Conservation (phyloP, 768 basidiomycete genomes). For the Boletus tomentosulus region DNA sequence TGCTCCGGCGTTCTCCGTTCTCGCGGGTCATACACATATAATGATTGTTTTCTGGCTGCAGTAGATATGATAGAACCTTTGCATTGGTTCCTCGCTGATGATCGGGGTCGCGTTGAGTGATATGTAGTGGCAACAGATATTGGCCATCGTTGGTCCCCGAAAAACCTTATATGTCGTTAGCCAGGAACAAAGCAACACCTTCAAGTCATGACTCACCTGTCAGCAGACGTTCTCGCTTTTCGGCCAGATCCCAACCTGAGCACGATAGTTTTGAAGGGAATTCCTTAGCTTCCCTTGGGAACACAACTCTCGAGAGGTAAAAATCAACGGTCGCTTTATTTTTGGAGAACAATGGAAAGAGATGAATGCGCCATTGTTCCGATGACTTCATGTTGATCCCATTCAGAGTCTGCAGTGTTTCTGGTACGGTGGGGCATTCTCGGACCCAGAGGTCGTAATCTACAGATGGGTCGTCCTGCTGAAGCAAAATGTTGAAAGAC, state of each 20-base stretch:
- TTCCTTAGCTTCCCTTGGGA: slow-evolving; percentile 24
- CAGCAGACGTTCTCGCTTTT: slow-evolving; percentile 9
- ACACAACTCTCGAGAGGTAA: slow-evolving; percentile 21
- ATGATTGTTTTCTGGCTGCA: slow-evolving; percentile 18
- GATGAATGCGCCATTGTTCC: slow-evolving; percentile 4
- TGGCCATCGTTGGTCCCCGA: slow-evolving; percentile 27
- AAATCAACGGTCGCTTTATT: slow-evolving; percentile 23
- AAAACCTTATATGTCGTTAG: slow-evolving; percentile 7
- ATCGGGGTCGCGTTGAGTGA: slow-evolving; percentile 16
- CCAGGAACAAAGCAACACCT: too few species aligned
- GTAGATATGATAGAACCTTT: slow-evolving; percentile 12
- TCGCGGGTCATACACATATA: slow-evolving; percentile 6
- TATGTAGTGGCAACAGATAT: slow-evolving; percentile 27
- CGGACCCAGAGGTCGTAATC: slow-evolving; percentile 21
- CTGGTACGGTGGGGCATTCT: slow-evolving; percentile 10
- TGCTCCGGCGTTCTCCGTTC: slow-evolving; percentile 9
- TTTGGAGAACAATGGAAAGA: slow-evolving; percentile 11
- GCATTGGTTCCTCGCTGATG: too few species aligned
- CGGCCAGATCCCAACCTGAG: slow-evolving; percentile 27
- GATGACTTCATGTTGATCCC: slow-evolving; percentile 24
- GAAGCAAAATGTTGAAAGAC: slow-evolving; percentile 14
- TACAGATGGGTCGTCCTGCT: slow-evolving; percentile 16
- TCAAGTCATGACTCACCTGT: slow-evolving; percentile 11
- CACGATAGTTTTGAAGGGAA: not conserved
- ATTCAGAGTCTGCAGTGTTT: slow-evolving; percentile 4